phyloP scores from a whole-genome alignment of 2,329 filamentous ascomycete genomes.

The Sporothrix curviconia region DNA sequence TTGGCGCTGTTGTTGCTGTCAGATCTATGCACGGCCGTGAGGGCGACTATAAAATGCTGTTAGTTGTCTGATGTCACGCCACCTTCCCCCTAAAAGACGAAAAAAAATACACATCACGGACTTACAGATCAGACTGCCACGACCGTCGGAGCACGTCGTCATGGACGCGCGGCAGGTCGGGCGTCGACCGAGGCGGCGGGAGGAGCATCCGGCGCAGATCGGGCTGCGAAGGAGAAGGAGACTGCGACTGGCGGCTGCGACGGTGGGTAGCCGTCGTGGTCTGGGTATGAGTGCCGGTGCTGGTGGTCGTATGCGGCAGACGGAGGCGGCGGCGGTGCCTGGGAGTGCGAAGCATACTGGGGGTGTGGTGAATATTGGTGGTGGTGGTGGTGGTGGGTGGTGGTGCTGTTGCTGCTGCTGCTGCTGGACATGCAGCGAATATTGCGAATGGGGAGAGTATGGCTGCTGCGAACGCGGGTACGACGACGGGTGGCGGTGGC shows the following conservation, averaged over 20 bases:
- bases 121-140: slow-evolving; percentile 46
- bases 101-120: no score
- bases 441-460: slow-evolving; percentile 1
- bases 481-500: not conserved
- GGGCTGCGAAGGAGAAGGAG: slow-evolving; percentile 5
- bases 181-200: slow-evolving; percentile 16
- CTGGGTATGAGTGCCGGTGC: not conserved
- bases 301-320: not conserved
- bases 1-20: not conserved
- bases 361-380: slow-evolving; percentile 11
- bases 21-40: slow-evolving; percentile 31
- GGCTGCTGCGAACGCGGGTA: not conserved
- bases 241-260: slow-evolving; percentile 8
- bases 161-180: slow-evolving; percentile 40
- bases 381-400: slow-evolving; percentile 5
- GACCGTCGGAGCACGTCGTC: slow-evolving; percentile 43
- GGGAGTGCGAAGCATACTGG: slow-evolving; percentile 16
- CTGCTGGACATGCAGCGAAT: no score
- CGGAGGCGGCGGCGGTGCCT: not conserved
- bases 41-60: slow-evolving; percentile 37
- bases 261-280: not conserved
- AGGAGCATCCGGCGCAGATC: slow-evolving; percentile 15
- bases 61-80: not conserved
- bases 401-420: no score
- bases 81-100: no score